Evolutionary conservation across 192 early-diverging fungal genomes (phyloP).

Genomic region (Jimgerdemannia lactiflua): DNA sequence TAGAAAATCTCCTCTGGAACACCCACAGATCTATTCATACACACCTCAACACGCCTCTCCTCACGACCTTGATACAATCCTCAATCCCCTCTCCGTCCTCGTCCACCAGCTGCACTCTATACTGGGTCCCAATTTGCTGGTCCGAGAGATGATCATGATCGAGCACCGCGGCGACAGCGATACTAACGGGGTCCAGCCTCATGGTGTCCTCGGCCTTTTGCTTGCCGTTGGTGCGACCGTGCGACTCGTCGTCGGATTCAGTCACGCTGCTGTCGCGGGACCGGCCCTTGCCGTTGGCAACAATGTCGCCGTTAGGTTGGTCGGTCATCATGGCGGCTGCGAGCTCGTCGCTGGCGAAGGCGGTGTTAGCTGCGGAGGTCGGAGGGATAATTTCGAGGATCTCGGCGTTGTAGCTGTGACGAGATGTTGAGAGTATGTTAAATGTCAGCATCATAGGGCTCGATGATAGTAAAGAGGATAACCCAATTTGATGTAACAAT

Average conservation of each 20-base stretch:
- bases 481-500: no score
- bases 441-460: background rate
- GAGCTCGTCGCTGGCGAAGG: background rate
- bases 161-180: background rate
- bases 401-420: constrained; percentile 37
- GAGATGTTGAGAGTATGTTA: background rate
- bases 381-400: constrained; percentile 17
- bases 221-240: background rate
- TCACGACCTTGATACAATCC: constrained; percentile 39
- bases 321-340: background rate
- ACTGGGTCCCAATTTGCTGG: constrained; percentile 18
- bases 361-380: background rate
- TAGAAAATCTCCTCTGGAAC: background rate
- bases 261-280: background rate
- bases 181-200: constrained; percentile 8
- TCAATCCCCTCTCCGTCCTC: constrained; percentile 46
- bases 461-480: background rate
- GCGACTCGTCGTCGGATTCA: constrained; percentile 7
- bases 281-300: background rate
- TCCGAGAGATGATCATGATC: background rate
- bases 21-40: background rate
- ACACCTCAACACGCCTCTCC: constrained; percentile 29
- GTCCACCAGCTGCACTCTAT: constrained; percentile 54
- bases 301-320: background rate
- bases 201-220: constrained; percentile 6